Base-by-base conservation (phyloP, 768 basidiomycete genomes). In the Tylopilus felleus region DNA sequence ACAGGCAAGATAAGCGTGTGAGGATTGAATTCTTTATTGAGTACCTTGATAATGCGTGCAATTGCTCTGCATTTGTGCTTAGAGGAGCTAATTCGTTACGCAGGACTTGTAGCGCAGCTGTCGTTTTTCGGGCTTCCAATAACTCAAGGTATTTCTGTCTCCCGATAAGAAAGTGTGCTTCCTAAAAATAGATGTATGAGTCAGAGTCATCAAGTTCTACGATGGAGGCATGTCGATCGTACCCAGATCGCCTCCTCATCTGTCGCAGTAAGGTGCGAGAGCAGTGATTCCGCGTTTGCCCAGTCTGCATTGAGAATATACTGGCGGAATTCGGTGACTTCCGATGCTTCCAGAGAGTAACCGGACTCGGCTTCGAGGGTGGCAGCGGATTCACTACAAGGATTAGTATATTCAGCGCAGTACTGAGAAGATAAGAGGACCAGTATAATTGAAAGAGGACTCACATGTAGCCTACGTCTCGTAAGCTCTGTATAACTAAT, bases 131-230 rank as follows among this genome's bases (percentile, higher is more conserved):
- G 5, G 82, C 80, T 65, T 98, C 96, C 47, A 99, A 77, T 19
- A 91, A 77, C 67, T 99, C 97, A 39, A 98, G 78, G 71, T 97
- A 99, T 74, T 97, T 95, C 80, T 99, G 97, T 72, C 90, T 87
- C 56, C 85, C 86, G 59, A 99, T 90, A 56, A 95, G 75, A 71
- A 95, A 97, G 56, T 77, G 84, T 21, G 89, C 87, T 63, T 89
- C 85, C 88, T 96, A 56, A 50, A 56, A 61, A 54, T 57, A 56
- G 55, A 56, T 44, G 53, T 36, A 22, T 19, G 39, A 40, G 53
- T 70, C 55, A 67, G 63, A 55, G 49, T 41, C 35, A 58, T 51
- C 23, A 40, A 56, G 27, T 27, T 43, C 27, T 43, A 44, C 39
- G 35, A 56, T 40, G 59, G 43, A 49, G 39, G 25, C 23, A 71